A percentile compares a stretch with the other conserved stretches of the same genome.
Evolutionary conservation across 768 basidiomycete species (phyloP).

Genomic region (Lentinula edodes): DNA sequence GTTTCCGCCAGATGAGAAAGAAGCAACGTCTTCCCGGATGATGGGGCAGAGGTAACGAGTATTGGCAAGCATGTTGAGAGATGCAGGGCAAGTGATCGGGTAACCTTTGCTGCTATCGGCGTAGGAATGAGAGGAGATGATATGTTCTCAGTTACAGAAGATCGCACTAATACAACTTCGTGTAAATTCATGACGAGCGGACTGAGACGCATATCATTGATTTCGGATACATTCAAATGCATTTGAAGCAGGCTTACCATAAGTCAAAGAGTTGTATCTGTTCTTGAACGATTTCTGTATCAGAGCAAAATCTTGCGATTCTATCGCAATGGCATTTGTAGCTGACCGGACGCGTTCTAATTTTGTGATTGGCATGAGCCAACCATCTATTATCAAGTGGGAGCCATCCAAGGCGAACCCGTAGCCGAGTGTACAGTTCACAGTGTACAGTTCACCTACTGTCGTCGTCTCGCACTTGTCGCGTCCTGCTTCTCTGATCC

Average conservation of each 20-base stretch:
- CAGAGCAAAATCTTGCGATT: conserved; percentile 38
- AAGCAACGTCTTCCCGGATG: conserved; percentile 82
- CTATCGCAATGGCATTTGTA: conserved; percentile 38
- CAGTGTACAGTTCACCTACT: conserved; percentile 52
- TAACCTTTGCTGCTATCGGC: conserved; percentile 47
- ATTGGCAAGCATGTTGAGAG: conserved; percentile 68
- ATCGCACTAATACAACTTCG: conserved; percentile 60
- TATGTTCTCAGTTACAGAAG: conserved; percentile 16
- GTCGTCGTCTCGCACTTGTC: conserved; percentile 55
- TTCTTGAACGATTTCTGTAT: conserved; percentile 20
- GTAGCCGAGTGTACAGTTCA: conserved; percentile 61
- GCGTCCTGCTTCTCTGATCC: conserved; percentile 75
- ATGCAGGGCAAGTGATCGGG: conserved; percentile 59
- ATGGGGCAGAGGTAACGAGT: conserved; percentile 80
- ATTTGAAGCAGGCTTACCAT: conserved; percentile 35
- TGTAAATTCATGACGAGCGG: conserved; percentile 55
- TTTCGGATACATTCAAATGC: conserved; percentile 11
- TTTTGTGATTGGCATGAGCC: conserved; percentile 77
- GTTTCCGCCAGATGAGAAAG: conserved; percentile 69
- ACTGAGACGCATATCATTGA: conserved; percentile 26
- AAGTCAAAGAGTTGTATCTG: conserved; percentile 42
- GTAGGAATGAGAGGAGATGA: conserved; percentile 55
- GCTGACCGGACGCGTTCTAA: conserved; percentile 48
- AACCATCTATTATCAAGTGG: conserved; percentile 56
- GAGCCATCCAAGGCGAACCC: conserved; percentile 44